Conservation (phyloP, 139 green algal genomes). For the Axilococcus clingmanii region DNA sequence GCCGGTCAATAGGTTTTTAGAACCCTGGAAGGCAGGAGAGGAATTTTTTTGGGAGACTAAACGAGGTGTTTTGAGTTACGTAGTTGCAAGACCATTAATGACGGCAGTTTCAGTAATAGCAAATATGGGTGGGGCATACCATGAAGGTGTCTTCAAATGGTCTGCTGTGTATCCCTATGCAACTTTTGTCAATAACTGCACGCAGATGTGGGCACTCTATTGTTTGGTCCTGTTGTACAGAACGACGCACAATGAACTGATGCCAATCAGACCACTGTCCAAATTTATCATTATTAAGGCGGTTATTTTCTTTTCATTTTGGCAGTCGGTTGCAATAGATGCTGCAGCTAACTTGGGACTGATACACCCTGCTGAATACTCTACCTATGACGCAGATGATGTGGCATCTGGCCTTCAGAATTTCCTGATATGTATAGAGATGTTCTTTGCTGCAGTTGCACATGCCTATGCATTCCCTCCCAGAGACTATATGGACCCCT, state of each 20-base stretch:
- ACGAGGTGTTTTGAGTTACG: conserved; percentile 86
- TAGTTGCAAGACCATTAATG: conserved; percentile 77
- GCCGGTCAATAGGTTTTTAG: conserved; percentile 27
- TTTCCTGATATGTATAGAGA: conserved; percentile 95
- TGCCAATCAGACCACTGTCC: conserved; percentile 76
- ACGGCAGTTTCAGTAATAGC: conserved; percentile 53
- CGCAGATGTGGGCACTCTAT: conserved; percentile 88
- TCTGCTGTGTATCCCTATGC: conserved; percentile 73
- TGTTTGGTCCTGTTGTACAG: conserved; percentile 88
- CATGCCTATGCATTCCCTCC: conserved; percentile 89
- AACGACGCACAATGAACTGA: conserved; percentile 72
- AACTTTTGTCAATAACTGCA: conserved; percentile 66
- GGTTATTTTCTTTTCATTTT: conserved; percentile 94
- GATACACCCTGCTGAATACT: conserved; percentile 35
- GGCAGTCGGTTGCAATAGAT: conserved; percentile 60
- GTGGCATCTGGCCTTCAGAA: conserved; percentile 67
- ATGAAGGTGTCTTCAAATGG: conserved; percentile 54
- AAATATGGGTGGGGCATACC: conserved; percentile 48
- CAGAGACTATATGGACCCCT: conserved; percentile 60
- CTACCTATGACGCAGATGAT: conserved; percentile 57
- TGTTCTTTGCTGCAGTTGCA: conserved; percentile 86
- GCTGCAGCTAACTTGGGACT: conserved; percentile 28
- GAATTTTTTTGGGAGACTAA: conserved; percentile 64
- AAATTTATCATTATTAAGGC: conserved; percentile 95
- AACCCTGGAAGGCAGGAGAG: conserved; percentile 44